These are phyloP conservation scores for Aspergillus puulaauensis DNA, from an alignment of 2,329 filamentous ascomycete species.

Conservation along the genomic window DNA sequence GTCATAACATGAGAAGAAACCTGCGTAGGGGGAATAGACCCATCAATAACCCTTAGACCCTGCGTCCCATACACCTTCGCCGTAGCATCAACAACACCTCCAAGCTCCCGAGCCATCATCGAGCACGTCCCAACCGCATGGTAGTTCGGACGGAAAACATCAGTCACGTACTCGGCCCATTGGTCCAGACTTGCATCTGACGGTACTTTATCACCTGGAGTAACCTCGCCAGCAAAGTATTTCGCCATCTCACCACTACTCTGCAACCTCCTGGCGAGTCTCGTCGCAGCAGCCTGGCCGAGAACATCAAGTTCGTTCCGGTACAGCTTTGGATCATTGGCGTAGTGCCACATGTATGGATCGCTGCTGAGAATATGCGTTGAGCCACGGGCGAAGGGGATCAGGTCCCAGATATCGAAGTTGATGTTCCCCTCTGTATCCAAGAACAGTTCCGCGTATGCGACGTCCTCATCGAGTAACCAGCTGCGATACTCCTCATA, in stretches of 20 bases:
- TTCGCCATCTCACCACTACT: slow-evolving; percentile 17
- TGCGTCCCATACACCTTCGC: slow-evolving; percentile 31
- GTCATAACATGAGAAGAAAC: slow-evolving; percentile 32
- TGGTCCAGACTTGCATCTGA: slow-evolving; percentile 12
- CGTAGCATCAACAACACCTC: slow-evolving; percentile 33
- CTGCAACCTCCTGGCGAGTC: slow-evolving; percentile 25
- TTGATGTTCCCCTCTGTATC: slow-evolving; percentile 24
- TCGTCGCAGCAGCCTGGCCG: slow-evolving; percentile 27
- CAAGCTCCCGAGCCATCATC: slow-evolving; percentile 33
- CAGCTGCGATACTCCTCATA: slow-evolving; percentile 29
- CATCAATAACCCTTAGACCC: slow-evolving; percentile 38
- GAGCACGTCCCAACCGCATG: slow-evolving; percentile 33
- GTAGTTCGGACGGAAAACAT: slow-evolving; percentile 29
- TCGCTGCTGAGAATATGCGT: slow-evolving; percentile 23
- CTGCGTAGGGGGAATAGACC: slow-evolving; percentile 35
- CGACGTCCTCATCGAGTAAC: slow-evolving; percentile 27
- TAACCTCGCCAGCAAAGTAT: slow-evolving; percentile 11
- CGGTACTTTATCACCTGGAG: background rate
- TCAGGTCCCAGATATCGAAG: slow-evolving; percentile 29
- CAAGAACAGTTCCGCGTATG: slow-evolving; percentile 28
- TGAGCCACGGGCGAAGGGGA: slow-evolving; percentile 30
- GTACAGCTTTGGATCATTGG: slow-evolving; percentile 27
- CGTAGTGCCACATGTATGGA: slow-evolving; percentile 24
- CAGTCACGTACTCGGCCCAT: slow-evolving; percentile 24
- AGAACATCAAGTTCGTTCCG: slow-evolving; percentile 28